Percentiles rank a stretch among this genome's conserved stretches.
Conservation (phyloP, 2,329 filamentous ascomycete species). For the Beauveria sp. region DNA sequence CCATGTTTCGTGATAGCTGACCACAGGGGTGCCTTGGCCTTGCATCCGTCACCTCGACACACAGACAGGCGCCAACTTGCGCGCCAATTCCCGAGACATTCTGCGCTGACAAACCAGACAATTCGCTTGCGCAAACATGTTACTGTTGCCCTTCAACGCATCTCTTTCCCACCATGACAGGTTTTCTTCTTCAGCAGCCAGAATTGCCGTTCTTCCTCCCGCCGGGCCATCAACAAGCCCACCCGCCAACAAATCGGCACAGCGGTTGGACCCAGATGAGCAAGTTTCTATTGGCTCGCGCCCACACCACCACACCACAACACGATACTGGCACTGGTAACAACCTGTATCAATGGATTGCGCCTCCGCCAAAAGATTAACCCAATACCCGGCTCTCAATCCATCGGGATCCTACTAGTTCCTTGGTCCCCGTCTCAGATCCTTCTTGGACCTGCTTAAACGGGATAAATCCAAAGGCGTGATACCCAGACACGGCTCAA, state of each 20-base stretch:
- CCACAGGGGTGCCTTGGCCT: background rate
- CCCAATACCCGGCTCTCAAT: too few species aligned
- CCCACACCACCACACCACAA: background rate
- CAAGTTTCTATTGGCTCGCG: constrained; percentile 34
- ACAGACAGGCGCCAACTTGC: background rate
- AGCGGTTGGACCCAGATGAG: constrained; percentile 21
- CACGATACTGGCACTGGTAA: too few species aligned
- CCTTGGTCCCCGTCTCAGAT: background rate
- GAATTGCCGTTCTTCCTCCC: background rate
- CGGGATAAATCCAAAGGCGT: background rate
- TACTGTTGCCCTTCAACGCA: too few species aligned
- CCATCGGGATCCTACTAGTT: background rate
- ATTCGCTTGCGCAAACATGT: background rate
- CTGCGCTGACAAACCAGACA: background rate
- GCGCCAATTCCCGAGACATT: background rate
- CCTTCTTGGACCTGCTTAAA: background rate
- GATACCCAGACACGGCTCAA: background rate
- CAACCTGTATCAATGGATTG: too few species aligned
- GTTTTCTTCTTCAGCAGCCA: background rate
- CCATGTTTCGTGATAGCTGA: background rate
- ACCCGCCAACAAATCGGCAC: background rate
- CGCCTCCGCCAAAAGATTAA: too few species aligned
- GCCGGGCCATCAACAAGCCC: background rate
- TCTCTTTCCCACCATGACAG: too few species aligned
- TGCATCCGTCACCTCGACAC: background rate